Base-by-base conservation (phyloP, 2,329 filamentous ascomycete genomes). In the Aspergillus melleus region DNA sequence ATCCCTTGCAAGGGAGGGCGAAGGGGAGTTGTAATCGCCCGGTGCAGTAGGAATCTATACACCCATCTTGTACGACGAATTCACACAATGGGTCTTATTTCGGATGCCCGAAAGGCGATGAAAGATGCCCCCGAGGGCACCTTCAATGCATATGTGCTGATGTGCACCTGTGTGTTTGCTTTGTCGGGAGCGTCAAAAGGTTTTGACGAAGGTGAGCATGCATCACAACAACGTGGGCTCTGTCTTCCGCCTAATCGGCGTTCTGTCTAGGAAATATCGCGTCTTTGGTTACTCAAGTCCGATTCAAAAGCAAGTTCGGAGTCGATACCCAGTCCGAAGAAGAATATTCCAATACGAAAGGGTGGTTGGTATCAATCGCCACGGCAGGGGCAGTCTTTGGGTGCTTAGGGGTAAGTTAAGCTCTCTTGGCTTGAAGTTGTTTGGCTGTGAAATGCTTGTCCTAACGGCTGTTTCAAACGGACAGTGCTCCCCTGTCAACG, bases 131-230 rank as follows among this genome's bases (percentile, higher is more conserved):
- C 66, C 6, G 62, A 61, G 16, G 59, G 61, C n/a, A 62, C 64
- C 30, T 63, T 68, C 47, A 68, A 68, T 49, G 58, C 53, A 16
- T 65, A 66, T 57, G 57, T 67, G n/a, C 8, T 66, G 20, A 57
- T 64, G 54, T 63, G 59, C 30, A 65, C 63, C 19, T 58, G 58
- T n/a, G 58, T 67, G n/a, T 68, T 68, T 51, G 66, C 65, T 2
- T 61, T 68, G 6, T 47, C 66, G 9, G 65, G 63, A 19, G 62
- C 67, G 8, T 49, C 65, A 6, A 67, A 67, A 26, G 66, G 66
- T 0, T 68, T 66, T 36, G 66, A 68, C 49, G 64, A 68, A 57
- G 61, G 61, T 61, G 14, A 57, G 39, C 32, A 36, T 4, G 32
- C 32, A 12, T 36, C 32, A 36, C 12, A 4, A 1, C 4, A 14